A percentile compares a stretch with the other conserved stretches of the same genome.
Evolutionary conservation across 2,329 filamentous ascomycete genomes (phyloP).

Genomic region (Fusarium sp.): DNA sequence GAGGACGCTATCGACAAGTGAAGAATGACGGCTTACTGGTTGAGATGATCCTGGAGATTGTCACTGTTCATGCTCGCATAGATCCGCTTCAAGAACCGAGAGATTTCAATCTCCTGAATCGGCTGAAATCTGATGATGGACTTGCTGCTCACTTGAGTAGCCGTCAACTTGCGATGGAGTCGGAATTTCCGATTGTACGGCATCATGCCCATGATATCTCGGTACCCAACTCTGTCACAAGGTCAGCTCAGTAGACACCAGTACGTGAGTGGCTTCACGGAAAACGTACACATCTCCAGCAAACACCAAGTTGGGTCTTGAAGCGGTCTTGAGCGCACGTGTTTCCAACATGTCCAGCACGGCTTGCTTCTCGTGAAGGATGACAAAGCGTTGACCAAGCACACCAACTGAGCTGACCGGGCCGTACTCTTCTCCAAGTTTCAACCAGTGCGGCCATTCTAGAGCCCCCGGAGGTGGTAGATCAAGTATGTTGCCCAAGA

Average conservation of each 20-base stretch:
- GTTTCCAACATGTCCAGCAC: constrained; percentile 40
- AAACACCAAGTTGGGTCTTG: constrained; percentile 7
- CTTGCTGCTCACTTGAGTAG: constrained; percentile 16
- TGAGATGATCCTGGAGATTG: background rate
- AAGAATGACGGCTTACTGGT: background rate
- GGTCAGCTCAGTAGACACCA: rapidly evolving
- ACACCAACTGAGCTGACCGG: constrained; percentile 51
- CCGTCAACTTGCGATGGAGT: constrained; percentile 20
- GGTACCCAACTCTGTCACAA: constrained; percentile 3
- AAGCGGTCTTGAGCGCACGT: constrained; percentile 1
- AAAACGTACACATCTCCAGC: constrained; percentile 14
- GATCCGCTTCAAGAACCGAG: background rate
- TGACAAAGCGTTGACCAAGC: constrained; percentile 51
- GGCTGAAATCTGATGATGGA: constrained; percentile 12
- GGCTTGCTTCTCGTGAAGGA: constrained; percentile 50
- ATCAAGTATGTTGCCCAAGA: constrained; percentile 60
- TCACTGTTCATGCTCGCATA: background rate
- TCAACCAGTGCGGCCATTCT: constrained; percentile 52
- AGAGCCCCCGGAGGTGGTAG: constrained; percentile 50
- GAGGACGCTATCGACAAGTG: rapidly evolving
- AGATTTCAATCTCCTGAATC: constrained; percentile 4
- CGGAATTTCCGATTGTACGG: constrained; percentile 8
- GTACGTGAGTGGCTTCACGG: rapidly evolving
- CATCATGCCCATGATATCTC: constrained; percentile 24
- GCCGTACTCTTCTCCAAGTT: constrained; percentile 50